Evolutionary conservation across 148 eudicot species (phyloP).

Genomic region (Arctostaphylos glauca): DNA sequence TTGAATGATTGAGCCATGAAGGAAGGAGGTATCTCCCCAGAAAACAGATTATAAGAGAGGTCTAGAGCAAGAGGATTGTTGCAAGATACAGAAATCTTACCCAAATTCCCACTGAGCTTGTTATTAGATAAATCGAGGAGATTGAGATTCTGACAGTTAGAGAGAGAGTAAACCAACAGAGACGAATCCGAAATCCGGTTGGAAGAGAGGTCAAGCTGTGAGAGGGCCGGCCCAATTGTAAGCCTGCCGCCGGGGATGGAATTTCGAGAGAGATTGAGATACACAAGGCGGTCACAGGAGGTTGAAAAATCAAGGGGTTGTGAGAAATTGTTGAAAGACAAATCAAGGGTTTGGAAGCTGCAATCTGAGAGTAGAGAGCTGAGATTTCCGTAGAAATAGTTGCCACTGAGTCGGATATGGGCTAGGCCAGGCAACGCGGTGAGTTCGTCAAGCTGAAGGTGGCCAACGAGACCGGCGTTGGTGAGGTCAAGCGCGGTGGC

Average conservation of each 20-base stretch:
- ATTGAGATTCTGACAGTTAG: slow-evolving; percentile 38
- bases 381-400: slow-evolving; percentile 40
- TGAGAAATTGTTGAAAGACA: slow-evolving; percentile 41
- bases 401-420: slow-evolving; percentile 28
- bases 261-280: slow-evolving; percentile 37
- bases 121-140: slow-evolving; percentile 37
- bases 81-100: slow-evolving; percentile 27
- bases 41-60: slow-evolving; percentile 14
- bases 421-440: slow-evolving; percentile 28
- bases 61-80: slow-evolving; percentile 31
- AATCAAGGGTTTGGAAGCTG: slow-evolving; percentile 35
- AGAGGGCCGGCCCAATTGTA: slow-evolving; percentile 30
- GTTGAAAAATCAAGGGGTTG: slow-evolving; percentile 21
- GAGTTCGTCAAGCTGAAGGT: slow-evolving; percentile 33
- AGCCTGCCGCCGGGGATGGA: slow-evolving; percentile 31
- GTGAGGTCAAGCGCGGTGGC: slow-evolving; percentile 31
- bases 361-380: slow-evolving; percentile 20
- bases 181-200: slow-evolving; percentile 33
- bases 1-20: slow-evolving; percentile 20
- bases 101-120: slow-evolving; percentile 31
- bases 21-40: background rate
- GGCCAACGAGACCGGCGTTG: slow-evolving; percentile 31
- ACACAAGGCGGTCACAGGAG: slow-evolving; percentile 24
- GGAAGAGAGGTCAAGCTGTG: slow-evolving; percentile 32
- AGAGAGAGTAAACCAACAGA: slow-evolving; percentile 26